Evolutionary conservation across 106 monocot genomes (phyloP).

Genomic region (Platanthera guangdongensis): DNA sequence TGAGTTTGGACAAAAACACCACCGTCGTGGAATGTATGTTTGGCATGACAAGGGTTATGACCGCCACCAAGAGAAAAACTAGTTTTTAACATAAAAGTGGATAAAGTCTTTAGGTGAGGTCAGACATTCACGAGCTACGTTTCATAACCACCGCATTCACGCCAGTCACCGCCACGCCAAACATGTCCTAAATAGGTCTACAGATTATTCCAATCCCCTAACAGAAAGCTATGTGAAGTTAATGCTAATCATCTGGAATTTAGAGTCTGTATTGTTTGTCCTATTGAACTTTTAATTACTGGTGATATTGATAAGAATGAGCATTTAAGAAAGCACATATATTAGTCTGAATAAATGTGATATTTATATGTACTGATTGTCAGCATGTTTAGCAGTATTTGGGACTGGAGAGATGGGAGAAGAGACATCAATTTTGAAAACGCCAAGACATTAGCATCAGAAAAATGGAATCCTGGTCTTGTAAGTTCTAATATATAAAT

Average conservation of each 20-base stretch:
- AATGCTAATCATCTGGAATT: not conserved
- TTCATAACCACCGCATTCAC: too few species aligned
- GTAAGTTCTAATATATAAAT: constrained; percentile 24
- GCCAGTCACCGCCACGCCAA: too few species aligned
- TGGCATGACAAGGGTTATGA: too few species aligned
- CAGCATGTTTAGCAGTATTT: constrained; percentile 41
- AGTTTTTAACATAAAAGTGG: too few species aligned
- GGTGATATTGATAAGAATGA: too few species aligned
- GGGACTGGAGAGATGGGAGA: constrained; percentile 83
- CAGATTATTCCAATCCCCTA: not conserved
- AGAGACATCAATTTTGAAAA: constrained; percentile 57
- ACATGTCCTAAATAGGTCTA: not conserved
- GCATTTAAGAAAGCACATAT: too few species aligned
- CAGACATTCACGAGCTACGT: too few species aligned
- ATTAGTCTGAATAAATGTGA: not conserved
- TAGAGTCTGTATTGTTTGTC: not conserved
- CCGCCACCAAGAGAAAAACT: too few species aligned
- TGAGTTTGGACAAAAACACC: too few species aligned
- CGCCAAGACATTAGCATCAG: constrained; percentile 73
- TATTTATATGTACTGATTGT: not conserved
- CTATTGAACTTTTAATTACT: not conserved
- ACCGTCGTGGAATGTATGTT: too few species aligned
- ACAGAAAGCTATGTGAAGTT: not conserved
- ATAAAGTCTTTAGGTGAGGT: too few species aligned
- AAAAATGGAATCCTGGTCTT: constrained; percentile 78